Evolutionary conservation across 2,329 filamentous ascomycete genomes (phyloP), one percentile per base, ranked within the genome.

Genomic region (Penicillium sp.): DNA sequence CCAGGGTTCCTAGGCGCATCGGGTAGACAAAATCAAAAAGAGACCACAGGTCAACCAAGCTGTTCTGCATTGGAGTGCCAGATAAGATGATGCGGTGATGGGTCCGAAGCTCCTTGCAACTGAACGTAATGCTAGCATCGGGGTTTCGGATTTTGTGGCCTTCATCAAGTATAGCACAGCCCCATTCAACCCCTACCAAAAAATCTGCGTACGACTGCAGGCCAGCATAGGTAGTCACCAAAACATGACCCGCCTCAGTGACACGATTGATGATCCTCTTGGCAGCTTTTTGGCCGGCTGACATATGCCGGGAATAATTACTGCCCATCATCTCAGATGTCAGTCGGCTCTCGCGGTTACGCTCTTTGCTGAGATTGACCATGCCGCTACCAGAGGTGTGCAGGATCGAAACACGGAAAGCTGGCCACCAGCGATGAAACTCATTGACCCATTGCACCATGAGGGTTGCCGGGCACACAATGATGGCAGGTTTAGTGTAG

Each of bases 401-500:
- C 42, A 98, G 70, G 54, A 98, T 97, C 0, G 91, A 95, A 4
- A 98, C 93, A 37, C 95, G 82, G 28, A 98, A 76, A n/a, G 93
- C 86, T n/a, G 93, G 93, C 95, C 95, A 98, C 95, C 95, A 98
- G 10, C 86, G 84, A 71, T 98, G 95, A 61, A 98, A 97, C 65
- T 98, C 93, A 56, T 95, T 95, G 10, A 96, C 93, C 93, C 93
- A 98, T 67, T 98, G 93, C 53, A 89, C 87, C 74, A 98, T 85
- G 23, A 98, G 87, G 0, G 93, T 98, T 3, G 92, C 92, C 1
- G 93, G 93, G 44, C 90, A 91, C 3, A 98, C 90, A 6, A 98
- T 81, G 52, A 98, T 89, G 38, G 95, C 84, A 0, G 93, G 93
- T 52, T 89, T 89, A 20, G 80, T 81, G 20, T 97, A 80, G 62